Conservation (phyloP, 306 rosid genomes). For the Acmispon strigosus region DNA sequence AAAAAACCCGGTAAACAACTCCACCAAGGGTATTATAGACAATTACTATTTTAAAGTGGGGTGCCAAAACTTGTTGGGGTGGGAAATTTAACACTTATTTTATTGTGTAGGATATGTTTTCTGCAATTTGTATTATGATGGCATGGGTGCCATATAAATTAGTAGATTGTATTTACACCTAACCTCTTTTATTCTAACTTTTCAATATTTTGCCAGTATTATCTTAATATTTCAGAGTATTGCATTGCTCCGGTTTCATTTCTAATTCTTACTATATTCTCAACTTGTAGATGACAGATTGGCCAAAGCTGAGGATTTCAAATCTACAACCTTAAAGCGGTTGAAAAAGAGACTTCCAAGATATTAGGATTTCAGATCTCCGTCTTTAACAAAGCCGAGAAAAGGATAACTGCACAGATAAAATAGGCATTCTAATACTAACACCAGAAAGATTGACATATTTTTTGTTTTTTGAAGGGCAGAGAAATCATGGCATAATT, state of each 20-base stretch:
- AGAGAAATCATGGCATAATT: too few species aligned
- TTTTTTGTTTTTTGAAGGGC: too few species aligned
- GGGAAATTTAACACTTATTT: too few species aligned
- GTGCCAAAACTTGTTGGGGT: too few species aligned
- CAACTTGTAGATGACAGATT: constrained; percentile 15
- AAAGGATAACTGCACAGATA: neutral
- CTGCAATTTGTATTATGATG: neutral
- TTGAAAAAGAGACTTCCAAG: constrained; percentile 21
- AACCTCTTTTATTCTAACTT: neutral
- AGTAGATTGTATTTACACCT: neutral
- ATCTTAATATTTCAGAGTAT: neutral
- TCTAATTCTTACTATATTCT: constrained; percentile 1
- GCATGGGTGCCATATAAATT: neutral
- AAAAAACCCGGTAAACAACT: too few species aligned
- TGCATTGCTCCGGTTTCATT: neutral
- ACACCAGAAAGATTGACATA: neutral
- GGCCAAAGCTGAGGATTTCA: neutral
- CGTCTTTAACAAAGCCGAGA: neutral
- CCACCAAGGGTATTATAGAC: too few species aligned
- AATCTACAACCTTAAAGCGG: neutral
- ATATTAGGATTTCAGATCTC: neutral
- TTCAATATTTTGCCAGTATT: neutral
- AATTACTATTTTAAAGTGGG: too few species aligned
- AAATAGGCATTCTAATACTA: neutral
- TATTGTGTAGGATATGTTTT: too few species aligned